Base-by-base conservation (phyloP, 768 basidiomycete species). In the Lentinula edodes region DNA sequence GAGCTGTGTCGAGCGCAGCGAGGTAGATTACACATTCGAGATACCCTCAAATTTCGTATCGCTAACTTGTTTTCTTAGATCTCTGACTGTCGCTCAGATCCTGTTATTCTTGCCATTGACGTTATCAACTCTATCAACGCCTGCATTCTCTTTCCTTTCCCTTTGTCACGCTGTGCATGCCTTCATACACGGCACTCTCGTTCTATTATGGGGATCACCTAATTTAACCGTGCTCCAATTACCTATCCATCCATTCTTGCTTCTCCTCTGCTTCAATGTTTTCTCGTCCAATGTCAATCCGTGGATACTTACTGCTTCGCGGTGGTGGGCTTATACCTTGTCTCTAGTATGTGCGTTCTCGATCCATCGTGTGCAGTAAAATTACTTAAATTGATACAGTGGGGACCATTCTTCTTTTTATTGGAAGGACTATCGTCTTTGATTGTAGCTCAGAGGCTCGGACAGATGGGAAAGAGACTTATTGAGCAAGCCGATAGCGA, bases 371-470 rank as follows among this genome's bases (percentile, higher is more conserved):
- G n/a, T 13, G 23, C 39, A 6, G 15, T 56, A 28, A 9, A 23
- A 10, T 12, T 15, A 15, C 20, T 34, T 7, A 45, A 45, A 23
- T 42, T 7, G 9, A 56, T 39, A 18, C 8, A 56, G 39, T 28
- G 32, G 41, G 43, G 42, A 2, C 32, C 45, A 6, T 72, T 88
- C 46, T 93, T 93, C 72, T 88, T 94, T 60, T 79, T 85, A 52
- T 81, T 93, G 79, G 93, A 95, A 69, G 89, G 91, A 41, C 76
- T 95, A 61, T 93, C 92, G 13, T 92, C 90, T 68, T 73, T 95
- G 63, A 80, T 95, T 23, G 88, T 93, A 8, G 89, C 83, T 0
- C 91, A 94, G 72, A 89, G 86, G 69, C 77, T 90, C 2, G 92
- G 93, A 2, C 89, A 91, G 67, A 80, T 86, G 39, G 91, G 87